Base-by-base conservation (phyloP, 345 rosid species). In the Brassica rapa region DNA sequence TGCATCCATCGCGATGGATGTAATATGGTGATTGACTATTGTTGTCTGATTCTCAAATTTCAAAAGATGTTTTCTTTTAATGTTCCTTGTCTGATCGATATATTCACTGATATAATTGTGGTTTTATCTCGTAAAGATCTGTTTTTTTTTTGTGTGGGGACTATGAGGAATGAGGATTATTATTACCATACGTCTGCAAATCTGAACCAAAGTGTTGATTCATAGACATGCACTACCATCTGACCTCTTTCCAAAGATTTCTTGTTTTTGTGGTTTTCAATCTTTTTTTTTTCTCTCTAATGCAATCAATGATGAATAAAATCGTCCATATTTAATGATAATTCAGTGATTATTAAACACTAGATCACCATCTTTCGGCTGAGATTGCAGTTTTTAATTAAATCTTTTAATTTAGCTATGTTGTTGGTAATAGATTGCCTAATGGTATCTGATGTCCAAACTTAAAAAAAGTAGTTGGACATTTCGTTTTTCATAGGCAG, bases 331-430 rank as follows among this genome's bases (percentile, higher is more conserved):
- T 15, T 81, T 23, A 43, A 87, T 89, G 96, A 91, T 77, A 23
- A 43, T 0, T 0, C 43, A 2, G 15, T 88, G 91, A 91, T 89
- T 87, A 87, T 80, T 69, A 23, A 41, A 16, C 63, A 76, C 46
- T 30, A 62, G 79, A 83, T 93, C 94, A 89, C 96, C 96, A 91
- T 89, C 96, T 91, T 93, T 91, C 91, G 90, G 76, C 91, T 89
- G 96, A 89, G 98, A 73, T 87, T 91, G 94, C 89, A 19, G 11
- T 3, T 10, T 4, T 12, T 6, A 21, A 14, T 19, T 0, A 1
- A 4, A 5, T 8, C 1, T 14, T 4, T 51, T 5, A 7, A n/a
- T 51, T n/a, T 12, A 2, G n/a, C 1, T 51, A 3, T 51, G 7
- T n/a, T n/a, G 2, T 51, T 51, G 21, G 6, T 1, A 0, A 4